These are phyloP conservation scores for Coprinopsis marcescibilis DNA, from an alignment of 768 basidiomycete species.

Conservation along the genomic window DNA sequence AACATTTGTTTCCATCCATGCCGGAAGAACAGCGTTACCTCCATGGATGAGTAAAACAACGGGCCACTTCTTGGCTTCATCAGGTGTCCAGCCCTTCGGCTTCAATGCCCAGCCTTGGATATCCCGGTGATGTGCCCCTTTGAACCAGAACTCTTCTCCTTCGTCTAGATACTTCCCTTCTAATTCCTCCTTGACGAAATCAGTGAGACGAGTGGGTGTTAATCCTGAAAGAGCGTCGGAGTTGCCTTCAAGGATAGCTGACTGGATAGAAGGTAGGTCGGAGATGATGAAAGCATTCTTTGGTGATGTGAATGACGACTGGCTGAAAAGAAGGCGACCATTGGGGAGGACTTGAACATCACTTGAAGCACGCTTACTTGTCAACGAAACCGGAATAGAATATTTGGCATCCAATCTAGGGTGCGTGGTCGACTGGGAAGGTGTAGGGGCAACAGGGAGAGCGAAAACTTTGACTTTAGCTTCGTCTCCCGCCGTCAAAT, in stretches of 20 bases:
- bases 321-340: slow-evolving; percentile 63
- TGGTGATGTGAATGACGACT: slow-evolving; percentile 71
- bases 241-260: slow-evolving; percentile 29
- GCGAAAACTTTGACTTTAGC: slow-evolving; percentile 73
- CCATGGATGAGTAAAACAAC: slow-evolving; percentile 78
- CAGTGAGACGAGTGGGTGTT: slow-evolving; percentile 54
- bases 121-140: slow-evolving; percentile 65
- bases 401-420: slow-evolving; percentile 44
- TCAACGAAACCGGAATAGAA: slow-evolving; percentile 52
- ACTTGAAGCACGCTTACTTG: slow-evolving; percentile 49
- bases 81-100: slow-evolving; percentile 69
- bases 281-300: slow-evolving; percentile 71
- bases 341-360: slow-evolving; percentile 56
- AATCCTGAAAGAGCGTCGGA: slow-evolving; percentile 23
- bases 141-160: slow-evolving; percentile 87
- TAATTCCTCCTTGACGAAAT: slow-evolving; percentile 53
- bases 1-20: not conserved
- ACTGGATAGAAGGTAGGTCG: slow-evolving; percentile 39
- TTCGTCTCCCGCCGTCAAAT: slow-evolving; percentile 71
- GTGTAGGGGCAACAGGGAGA: slow-evolving; percentile 62
- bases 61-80: slow-evolving; percentile 72
- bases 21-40: slow-evolving; percentile 30
- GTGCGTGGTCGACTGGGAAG: slow-evolving; percentile 44
- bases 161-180: slow-evolving; percentile 49
- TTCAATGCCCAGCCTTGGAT: slow-evolving; percentile 86